phyloP scores from a whole-genome alignment of 768 basidiomycete species.

The Pulveroboletus sp. region DNA sequence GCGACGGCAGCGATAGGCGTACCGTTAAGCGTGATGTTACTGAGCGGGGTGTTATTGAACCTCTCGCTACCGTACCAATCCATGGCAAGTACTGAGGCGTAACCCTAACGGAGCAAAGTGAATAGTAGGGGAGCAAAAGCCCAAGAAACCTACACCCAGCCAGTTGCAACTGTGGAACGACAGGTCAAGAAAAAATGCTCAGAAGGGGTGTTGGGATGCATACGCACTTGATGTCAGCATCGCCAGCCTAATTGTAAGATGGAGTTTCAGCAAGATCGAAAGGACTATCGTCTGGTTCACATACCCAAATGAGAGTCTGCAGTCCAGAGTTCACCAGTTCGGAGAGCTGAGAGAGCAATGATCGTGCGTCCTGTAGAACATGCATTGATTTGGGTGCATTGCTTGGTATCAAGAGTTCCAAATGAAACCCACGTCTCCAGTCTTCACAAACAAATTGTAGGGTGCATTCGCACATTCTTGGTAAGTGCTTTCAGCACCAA shows the following conservation, averaged over 20 bases:
- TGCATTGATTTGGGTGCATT: neutral
- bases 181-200: neutral
- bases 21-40: slow-evolving; percentile 40
- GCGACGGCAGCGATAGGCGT: slow-evolving; percentile 54
- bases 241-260: slow-evolving; percentile 21
- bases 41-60: slow-evolving; percentile 37
- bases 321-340: slow-evolving; percentile 33
- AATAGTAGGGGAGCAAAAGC: neutral
- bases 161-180: slow-evolving; percentile 15
- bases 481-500: slow-evolving; percentile 51
- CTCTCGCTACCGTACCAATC: slow-evolving; percentile 42
- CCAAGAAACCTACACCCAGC: slow-evolving; percentile 32
- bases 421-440: slow-evolving; percentile 51
- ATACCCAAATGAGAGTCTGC: slow-evolving; percentile 39
- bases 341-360: slow-evolving; percentile 35
- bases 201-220: neutral
- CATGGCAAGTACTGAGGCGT: slow-evolving; percentile 39
- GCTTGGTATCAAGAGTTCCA: neutral
- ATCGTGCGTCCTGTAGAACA: slow-evolving; percentile 30
- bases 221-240: slow-evolving; percentile 26
- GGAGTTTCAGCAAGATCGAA: neutral
- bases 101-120: slow-evolving; percentile 19
- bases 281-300: neutral
- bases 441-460: slow-evolving; percentile 38
- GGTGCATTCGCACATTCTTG: slow-evolving; percentile 45